Evolutionary conservation across 495 filamentous ascomycete genomes (phyloP), one percentile per base, ranked within the genome.

Genomic region (Penicillium pulvis): DNA sequence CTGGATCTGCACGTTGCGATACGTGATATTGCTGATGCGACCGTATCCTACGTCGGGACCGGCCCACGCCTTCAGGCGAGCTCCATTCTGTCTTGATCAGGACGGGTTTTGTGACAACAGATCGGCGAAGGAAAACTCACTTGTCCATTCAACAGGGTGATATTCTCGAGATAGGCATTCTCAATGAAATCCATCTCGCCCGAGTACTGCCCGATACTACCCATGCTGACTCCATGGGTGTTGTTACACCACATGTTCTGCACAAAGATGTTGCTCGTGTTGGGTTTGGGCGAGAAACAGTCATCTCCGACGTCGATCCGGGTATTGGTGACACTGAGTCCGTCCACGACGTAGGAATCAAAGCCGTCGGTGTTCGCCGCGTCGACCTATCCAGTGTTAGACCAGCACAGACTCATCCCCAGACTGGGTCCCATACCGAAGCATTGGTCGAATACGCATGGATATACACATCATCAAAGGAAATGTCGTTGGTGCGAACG

Each of bases 341-440:
- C 74, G 48, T 83, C 71, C 31, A 76, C 72, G 33, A 82, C 82
- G 23, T 75, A 67, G 10, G 80, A 79, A 65, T 84, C 82, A 64
- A 82, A 85, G n/a, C 82, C 82, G 52, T 86, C 83, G 4, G 80
- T 83, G 66, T 85, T 85, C 57, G 83, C 82, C 24, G 83, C 76
- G 4, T 71, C 64, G 4, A 78, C 71, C 58, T 81, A n/a, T 2
- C 2, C 6, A 28, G 49, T 33, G 4, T 36, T 7, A 42, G 49
- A 19, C 16, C 19, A 14, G 6, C n/a, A 2, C 1, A 23, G 10
- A 2, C 26, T 3, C 39, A 17, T 24, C n/a, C 9, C 4, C 20
- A 23, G 20, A 4, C 3, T 16, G 4, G 17, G 20, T n/a, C 0
- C 53, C 65, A 39, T 62, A 74, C 74, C 14, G 74, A 76, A 7